These are phyloP conservation scores for Penicillium bovifimosum DNA, from an alignment of 495 filamentous ascomycete species.

Conservation along the genomic window DNA sequence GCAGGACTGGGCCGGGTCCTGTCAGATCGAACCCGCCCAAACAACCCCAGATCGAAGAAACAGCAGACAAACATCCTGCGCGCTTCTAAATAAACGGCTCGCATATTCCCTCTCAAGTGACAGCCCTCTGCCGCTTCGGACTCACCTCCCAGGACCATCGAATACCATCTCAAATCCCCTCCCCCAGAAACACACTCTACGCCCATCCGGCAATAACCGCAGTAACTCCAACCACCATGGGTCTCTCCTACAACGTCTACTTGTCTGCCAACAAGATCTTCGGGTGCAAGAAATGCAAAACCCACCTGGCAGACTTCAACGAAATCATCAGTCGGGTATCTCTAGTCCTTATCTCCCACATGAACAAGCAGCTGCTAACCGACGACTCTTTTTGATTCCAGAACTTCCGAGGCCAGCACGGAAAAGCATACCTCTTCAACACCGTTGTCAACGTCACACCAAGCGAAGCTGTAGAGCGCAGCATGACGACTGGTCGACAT, in stretches of 20 bases:
- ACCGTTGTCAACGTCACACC: slow-evolving; percentile 82
- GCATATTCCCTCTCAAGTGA: neutral
- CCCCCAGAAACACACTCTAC: neutral
- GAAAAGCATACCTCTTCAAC: slow-evolving; percentile 96
- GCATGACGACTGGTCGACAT: slow-evolving; percentile 97
- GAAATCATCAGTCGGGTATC: slow-evolving; percentile 89
- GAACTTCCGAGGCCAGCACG: slow-evolving; percentile 98
- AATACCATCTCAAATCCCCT: neutral
- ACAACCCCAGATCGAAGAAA: slow-evolving; percentile 2
- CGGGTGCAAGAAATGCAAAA: slow-evolving; percentile 93
- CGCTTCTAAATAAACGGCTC: slow-evolving; percentile 1
- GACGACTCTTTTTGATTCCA: slow-evolving; percentile 29
- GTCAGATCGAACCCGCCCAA: neutral
- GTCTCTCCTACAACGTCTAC: slow-evolving; percentile 93
- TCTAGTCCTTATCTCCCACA: neutral
- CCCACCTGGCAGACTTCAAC: slow-evolving; percentile 89
- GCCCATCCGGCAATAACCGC: slow-evolving; percentile 2
- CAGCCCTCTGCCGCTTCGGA: slow-evolving; percentile 3
- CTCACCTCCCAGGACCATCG: slow-evolving; percentile 3
- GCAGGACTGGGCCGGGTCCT: neutral
- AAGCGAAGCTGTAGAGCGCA: slow-evolving; percentile 80
- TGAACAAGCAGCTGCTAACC: slow-evolving; percentile 8
- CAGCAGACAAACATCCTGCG: slow-evolving; percentile 2
- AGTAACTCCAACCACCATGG: slow-evolving; percentile 55
- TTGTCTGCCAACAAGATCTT: slow-evolving; percentile 86